Base-by-base conservation (phyloP, 2,329 filamentous ascomycete genomes). In the Colletotrichum scovillei region DNA sequence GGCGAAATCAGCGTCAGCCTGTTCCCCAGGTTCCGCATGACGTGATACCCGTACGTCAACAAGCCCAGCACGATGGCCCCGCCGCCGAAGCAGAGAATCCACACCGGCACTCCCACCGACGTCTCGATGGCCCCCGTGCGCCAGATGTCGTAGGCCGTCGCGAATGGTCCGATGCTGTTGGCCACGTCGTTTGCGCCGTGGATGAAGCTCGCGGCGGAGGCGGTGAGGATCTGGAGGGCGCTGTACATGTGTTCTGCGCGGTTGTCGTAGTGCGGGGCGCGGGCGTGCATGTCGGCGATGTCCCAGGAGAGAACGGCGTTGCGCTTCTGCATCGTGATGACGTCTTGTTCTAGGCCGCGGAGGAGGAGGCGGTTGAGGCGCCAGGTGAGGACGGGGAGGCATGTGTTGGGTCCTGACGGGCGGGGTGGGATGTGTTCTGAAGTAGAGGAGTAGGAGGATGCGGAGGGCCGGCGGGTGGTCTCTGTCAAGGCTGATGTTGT, bases 11-110 rank as follows among this genome's bases (percentile, higher is more conserved):
- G 83, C 16, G 88, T 90, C 74, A 90, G 83, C 55, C 87, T 84
- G 80, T 89, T 90, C 9, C 88, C 88, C 69, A 90, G 84, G 59
- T 86, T 86, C 64, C 87, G 84, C 87, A 90, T 90, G 77, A 92
- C 90, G 77, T 91, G 89, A 80, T 91, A 92, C 8, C 90, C 90
- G 76, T 90, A 92, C 11, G 88, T 90, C 81, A 88, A 84, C 72
- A 92, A 83, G n/a, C 90, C 90, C n/a, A 90, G 78, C 57, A 87
- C 86, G 30, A 90, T 87, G 60, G 82, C 81, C 0, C 82, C 79
- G 71, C 86, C 86, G 19, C 87, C 86, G 35, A 87, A 83, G 63
- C 84, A 84, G 14, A 89, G 80, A 71, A 88, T 82, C 86, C 88
- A 89, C 52, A 86, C 76, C 1, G 87, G 87, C 19, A 87, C 84